A percentile compares a stretch with the other conserved stretches of the same genome.
phyloP scores from a whole-genome alignment of 768 basidiomycete genomes.

The Termitomyces sp. region DNA sequence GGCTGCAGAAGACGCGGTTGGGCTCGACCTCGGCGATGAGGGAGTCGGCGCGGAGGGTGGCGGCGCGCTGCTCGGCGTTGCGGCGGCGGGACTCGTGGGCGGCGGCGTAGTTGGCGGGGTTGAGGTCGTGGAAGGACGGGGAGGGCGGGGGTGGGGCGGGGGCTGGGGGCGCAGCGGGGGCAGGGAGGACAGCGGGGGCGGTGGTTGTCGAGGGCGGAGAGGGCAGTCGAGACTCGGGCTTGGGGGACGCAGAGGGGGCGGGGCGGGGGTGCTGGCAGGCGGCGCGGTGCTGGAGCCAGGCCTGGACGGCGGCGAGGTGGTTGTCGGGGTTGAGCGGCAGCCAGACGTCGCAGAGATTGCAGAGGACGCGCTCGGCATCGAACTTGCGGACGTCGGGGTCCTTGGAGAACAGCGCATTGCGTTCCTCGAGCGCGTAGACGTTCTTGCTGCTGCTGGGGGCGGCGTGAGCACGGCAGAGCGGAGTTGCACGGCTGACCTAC shows the following conservation, averaged over 20 bases:
- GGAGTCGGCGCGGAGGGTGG: conserved; percentile 58
- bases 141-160: not conserved
- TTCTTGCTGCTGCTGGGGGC: conserved; percentile 36
- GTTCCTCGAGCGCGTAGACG: conserved; percentile 53
- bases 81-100: conserved; percentile 63
- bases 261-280: conserved; percentile 37
- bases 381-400: conserved; percentile 73
- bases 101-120: conserved; percentile 49
- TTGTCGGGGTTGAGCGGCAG: conserved; percentile 55
- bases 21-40: conserved; percentile 69
- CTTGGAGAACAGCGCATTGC: conserved; percentile 49
- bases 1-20: conserved; percentile 64
- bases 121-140: conserved; percentile 48
- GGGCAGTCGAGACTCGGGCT: not conserved
- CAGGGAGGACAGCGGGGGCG: no score
- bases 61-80: conserved; percentile 76
- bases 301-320: conserved; percentile 53
- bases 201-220: not conserved
- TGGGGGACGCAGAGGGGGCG: not conserved
- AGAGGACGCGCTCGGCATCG: conserved; percentile 66
- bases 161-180: no score
- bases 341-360: conserved; percentile 66
- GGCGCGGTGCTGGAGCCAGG: conserved; percentile 59
- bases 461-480: no score
- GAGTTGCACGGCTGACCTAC: no score